Base-by-base conservation (phyloP, 352 stramenopile genomes). In the Globisporangium yorkense region DNA sequence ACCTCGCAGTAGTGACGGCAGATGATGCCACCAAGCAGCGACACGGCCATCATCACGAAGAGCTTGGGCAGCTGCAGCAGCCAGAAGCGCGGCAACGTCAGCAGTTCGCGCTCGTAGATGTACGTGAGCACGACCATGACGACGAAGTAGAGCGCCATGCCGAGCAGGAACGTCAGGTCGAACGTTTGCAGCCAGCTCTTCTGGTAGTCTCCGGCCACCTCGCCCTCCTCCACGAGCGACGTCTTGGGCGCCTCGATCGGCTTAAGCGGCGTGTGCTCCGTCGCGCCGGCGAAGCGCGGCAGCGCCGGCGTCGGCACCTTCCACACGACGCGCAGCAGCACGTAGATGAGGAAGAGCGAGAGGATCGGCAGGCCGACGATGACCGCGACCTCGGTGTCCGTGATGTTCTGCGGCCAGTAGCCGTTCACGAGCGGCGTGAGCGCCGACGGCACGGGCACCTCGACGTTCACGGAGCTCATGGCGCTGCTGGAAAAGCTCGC, bases 1-100 rank as follows among this genome's bases (percentile, higher is more conserved):
- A 94, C 84, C 33, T 80, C 75, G 53, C 84, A 94, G 62, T 85
- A 92, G 56, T 69, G 69, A n/a, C 82, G 80, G 57, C 84, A 94
- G 49, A 94, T 75, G 31, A 92, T 69, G 5, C 84, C 84, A 12
- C 84, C 84, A 18, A 85, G 57, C 43, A 72, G 70, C 62, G 70
- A 87, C 65, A 85, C 72, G 47, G 66, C 56, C 71, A 85, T 74
- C 75, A 85, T 86, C 40, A 74, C 64, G 39, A 62, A 63, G 12
- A 85, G 69, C 62, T 85, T 85, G 3, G 75, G 75, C 35, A 75
- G 52, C 55, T 85, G 75, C 58, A 80, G 66, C 51, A 84, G 56
- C 75, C 75, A 84, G 39, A 68, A 80, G 27, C 49, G 44, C 29
- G 24, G 54, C 37, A 65, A 75, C 5, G 70, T 70, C 12, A 83